Evolutionary conservation across 768 basidiomycete genomes (phyloP).

Genomic region (Piloderma croceum): DNA sequence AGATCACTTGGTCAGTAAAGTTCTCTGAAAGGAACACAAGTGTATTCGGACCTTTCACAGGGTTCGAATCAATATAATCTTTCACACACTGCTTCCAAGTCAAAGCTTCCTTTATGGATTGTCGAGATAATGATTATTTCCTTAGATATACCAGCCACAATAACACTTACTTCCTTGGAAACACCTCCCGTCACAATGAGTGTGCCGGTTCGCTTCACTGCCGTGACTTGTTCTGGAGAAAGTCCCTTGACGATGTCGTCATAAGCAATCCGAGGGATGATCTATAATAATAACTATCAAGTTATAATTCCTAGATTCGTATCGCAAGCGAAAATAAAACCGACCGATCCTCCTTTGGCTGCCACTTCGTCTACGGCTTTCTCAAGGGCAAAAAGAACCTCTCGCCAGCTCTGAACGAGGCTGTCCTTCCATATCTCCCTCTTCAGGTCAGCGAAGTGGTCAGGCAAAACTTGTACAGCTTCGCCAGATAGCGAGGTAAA

Average conservation of each 20-base stretch:
- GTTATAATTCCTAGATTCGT: background rate
- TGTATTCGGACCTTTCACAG: constrained; percentile 37
- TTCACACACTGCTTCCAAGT: constrained; percentile 51
- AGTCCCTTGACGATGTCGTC: constrained; percentile 41
- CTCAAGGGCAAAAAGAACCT: constrained; percentile 47
- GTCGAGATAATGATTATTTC: background rate
- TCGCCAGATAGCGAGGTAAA: constrained; percentile 28
- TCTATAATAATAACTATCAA: constrained; percentile 24
- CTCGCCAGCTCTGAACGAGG: constrained; percentile 48
- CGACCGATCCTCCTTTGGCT: constrained; percentile 39
- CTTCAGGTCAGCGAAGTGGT: constrained; percentile 58
- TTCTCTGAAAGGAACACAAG: constrained; percentile 25
- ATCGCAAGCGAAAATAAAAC: background rate
- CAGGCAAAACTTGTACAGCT: constrained; percentile 41
- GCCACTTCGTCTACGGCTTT: constrained; percentile 43
- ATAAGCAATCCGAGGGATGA: constrained; percentile 47
- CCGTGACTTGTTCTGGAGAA: constrained; percentile 36
- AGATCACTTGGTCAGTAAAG: background rate
- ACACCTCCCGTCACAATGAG: constrained; percentile 56
- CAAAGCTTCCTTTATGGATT: constrained; percentile 43
- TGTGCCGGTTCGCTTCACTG: constrained; percentile 48
- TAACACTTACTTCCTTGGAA: constrained; percentile 39
- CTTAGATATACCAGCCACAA: constrained; percentile 16
- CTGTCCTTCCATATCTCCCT: constrained; percentile 41
- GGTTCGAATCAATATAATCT: constrained; percentile 51